Conservation (phyloP, 2,329 filamentous ascomycete species). For the Penicillium expansum region DNA sequence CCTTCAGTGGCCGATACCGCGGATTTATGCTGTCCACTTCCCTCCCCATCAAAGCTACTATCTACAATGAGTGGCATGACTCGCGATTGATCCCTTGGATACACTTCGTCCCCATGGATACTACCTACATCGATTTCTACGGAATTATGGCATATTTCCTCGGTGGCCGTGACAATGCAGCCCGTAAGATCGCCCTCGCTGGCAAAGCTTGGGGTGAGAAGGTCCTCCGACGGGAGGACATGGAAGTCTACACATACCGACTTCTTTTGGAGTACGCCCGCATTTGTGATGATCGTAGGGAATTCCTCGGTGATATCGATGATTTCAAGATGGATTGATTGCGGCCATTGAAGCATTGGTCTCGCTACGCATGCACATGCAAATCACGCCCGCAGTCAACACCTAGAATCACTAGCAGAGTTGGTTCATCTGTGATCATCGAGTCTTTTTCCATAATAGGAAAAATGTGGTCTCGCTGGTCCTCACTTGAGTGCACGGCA, state of each 20-base stretch:
- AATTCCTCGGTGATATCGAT: slow-evolving; percentile 20
- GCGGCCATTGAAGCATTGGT: background rate
- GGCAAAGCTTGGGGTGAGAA: slow-evolving; percentile 67
- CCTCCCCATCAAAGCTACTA: slow-evolving; percentile 71
- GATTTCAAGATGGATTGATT: slow-evolving; percentile 4
- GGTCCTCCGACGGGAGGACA: slow-evolving; percentile 68
- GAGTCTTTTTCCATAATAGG: no score
- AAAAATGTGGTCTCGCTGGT: no score
- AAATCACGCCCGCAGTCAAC: background rate
- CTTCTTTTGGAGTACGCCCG: slow-evolving; percentile 65
- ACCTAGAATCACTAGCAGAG: background rate
- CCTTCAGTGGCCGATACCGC: slow-evolving; percentile 66
- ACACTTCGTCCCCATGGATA: slow-evolving; percentile 79
- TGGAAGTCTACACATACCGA: slow-evolving; percentile 67
- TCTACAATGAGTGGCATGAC: slow-evolving; percentile 81
- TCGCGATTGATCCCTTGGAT: slow-evolving; percentile 70
- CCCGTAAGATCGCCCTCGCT: slow-evolving; percentile 61
- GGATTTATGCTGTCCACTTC: slow-evolving; percentile 66
- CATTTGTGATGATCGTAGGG: slow-evolving; percentile 35
- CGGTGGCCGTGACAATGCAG: slow-evolving; percentile 51
- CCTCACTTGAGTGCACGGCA: no score
- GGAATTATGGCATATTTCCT: slow-evolving; percentile 73
- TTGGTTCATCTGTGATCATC: background rate
- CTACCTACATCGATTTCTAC: slow-evolving; percentile 68
- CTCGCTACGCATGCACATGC: background rate